phyloP scores from a whole-genome alignment of 805 yeast species.

The Metschnikowia cerradonensis region DNA sequence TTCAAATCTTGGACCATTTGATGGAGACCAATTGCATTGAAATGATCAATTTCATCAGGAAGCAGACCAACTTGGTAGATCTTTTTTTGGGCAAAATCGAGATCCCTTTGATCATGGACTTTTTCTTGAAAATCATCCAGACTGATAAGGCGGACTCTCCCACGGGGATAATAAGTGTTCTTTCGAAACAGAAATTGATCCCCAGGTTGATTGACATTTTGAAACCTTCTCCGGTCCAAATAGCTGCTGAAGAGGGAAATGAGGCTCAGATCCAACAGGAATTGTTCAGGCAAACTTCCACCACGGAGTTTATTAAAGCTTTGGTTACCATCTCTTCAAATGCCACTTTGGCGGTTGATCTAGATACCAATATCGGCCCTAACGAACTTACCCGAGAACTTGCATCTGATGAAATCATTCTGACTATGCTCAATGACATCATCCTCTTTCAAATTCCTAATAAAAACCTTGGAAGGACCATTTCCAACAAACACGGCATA shows the following conservation, averaged over 20 bases:
- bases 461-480: neutral
- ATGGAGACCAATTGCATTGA: slow-evolving; percentile 58
- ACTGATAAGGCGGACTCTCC: slow-evolving; percentile 89
- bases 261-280: neutral
- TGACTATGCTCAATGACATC: slow-evolving; percentile 70
- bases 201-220: slow-evolving; percentile 68
- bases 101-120: slow-evolving; percentile 92
- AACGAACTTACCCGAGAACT: slow-evolving; percentile 89
- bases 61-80: slow-evolving; percentile 68
- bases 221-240: slow-evolving; percentile 47
- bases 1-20: slow-evolving; percentile 80
- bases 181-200: slow-evolving; percentile 70
- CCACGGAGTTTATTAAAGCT: slow-evolving; percentile 93
- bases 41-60: slow-evolving; percentile 64
- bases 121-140: slow-evolving; percentile 80
- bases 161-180: slow-evolving; percentile 76
- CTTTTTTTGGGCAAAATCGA: slow-evolving; percentile 82
- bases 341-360: slow-evolving; percentile 62
- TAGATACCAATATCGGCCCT: slow-evolving; percentile 92
- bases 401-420: slow-evolving; percentile 69
- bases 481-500: slow-evolving; percentile 74
- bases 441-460: slow-evolving; percentile 31
- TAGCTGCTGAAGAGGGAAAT: slow-evolving; percentile 6
- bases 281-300: slow-evolving; percentile 72
- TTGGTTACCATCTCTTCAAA: slow-evolving; percentile 92